These are phyloP conservation scores for Prototheca cutis DNA, from an alignment of 163 green algal species.

Conservation along the genomic window DNA sequence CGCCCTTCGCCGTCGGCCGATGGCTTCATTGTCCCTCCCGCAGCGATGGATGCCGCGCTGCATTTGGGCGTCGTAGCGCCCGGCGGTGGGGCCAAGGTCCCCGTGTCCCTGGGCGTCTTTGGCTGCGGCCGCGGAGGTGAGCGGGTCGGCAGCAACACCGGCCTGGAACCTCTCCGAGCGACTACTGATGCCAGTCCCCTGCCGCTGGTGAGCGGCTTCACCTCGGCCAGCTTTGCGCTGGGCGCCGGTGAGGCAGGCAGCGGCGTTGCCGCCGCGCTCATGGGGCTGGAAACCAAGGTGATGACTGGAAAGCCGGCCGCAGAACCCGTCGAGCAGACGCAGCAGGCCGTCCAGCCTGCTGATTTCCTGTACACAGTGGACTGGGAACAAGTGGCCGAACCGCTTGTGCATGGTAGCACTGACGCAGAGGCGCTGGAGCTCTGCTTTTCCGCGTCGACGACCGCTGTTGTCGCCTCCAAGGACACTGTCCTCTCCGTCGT, in stretches of 20 bases:
- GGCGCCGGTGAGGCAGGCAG: too few relatives aligned
- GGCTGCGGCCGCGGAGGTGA: neutral
- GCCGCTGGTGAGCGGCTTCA: neutral
- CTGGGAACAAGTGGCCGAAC: slow-evolving; percentile 8
- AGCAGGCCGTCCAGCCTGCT: slow-evolving; percentile 9
- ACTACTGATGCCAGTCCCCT: slow-evolving; percentile 1
- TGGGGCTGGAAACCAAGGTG: slow-evolving; percentile 18
- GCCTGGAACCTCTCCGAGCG: neutral
- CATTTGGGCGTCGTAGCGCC: slow-evolving; percentile 55
- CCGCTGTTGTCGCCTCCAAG: too few relatives aligned
- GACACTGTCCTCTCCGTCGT: too few relatives aligned
- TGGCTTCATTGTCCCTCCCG: slow-evolving; percentile 30
- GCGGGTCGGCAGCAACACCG: too few relatives aligned
- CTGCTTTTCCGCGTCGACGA: neutral
- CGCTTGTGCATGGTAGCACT: neutral
- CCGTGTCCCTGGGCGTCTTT: slow-evolving; percentile 38
- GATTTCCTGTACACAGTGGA: slow-evolving; percentile 24
- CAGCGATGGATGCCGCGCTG: slow-evolving; percentile 49
- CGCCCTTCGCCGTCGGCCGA: slow-evolving; percentile 6
- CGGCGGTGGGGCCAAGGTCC: slow-evolving; percentile 47
- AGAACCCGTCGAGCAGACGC: too few relatives aligned
- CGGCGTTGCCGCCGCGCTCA: neutral
- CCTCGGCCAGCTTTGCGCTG: slow-evolving; percentile 6
- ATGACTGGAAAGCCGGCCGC: slow-evolving; percentile 6
- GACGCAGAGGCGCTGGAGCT: neutral